Conservation (phyloP, 352 stramenopile species). For the Globisporangium megalacanthum region DNA sequence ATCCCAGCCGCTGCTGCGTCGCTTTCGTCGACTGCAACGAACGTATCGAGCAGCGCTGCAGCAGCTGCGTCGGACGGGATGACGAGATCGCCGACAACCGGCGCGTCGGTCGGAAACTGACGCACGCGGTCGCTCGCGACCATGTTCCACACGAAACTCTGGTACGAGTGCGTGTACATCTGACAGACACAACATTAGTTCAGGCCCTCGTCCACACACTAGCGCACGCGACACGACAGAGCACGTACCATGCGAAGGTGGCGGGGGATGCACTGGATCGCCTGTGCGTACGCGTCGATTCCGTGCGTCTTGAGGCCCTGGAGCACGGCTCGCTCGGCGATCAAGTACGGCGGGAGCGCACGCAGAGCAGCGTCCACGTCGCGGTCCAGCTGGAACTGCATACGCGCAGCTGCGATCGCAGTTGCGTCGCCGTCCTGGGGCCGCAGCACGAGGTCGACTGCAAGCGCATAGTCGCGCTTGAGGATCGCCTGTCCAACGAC, state of each 20-base stretch:
- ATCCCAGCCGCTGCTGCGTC: background rate
- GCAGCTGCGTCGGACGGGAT: slow-evolving; percentile 24
- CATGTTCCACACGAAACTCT: slow-evolving; percentile 96
- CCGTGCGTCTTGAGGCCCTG: slow-evolving; percentile 58
- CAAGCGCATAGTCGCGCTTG: slow-evolving; percentile 88
- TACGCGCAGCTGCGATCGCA: slow-evolving; percentile 64
- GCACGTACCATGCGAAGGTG: slow-evolving; percentile 73
- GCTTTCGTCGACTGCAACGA: slow-evolving; percentile 22
- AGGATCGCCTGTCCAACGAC: slow-evolving; percentile 92
- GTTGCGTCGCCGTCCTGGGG: slow-evolving; percentile 71
- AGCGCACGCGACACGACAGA: background rate
- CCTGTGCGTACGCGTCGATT: slow-evolving; percentile 43
- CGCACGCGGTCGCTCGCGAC: slow-evolving; percentile 88
- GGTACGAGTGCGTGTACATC: slow-evolving; percentile 91
- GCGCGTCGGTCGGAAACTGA: slow-evolving; percentile 48
- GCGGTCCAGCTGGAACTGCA: slow-evolving; percentile 57
- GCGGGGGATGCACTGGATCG: slow-evolving; percentile 74
- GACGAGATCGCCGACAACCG: slow-evolving; percentile 91
- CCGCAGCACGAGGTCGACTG: slow-evolving; percentile 89
- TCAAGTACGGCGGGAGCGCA: slow-evolving; percentile 71
- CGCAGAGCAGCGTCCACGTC: slow-evolving; percentile 52
- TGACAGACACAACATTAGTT: slow-evolving; percentile 7
- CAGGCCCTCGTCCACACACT: background rate
- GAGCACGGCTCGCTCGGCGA: slow-evolving; percentile 70
- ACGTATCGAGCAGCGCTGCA: slow-evolving; percentile 17